Evolutionary conservation across 768 basidiomycete species (phyloP).

Genomic region (Gloeostereum incarnatum): DNA sequence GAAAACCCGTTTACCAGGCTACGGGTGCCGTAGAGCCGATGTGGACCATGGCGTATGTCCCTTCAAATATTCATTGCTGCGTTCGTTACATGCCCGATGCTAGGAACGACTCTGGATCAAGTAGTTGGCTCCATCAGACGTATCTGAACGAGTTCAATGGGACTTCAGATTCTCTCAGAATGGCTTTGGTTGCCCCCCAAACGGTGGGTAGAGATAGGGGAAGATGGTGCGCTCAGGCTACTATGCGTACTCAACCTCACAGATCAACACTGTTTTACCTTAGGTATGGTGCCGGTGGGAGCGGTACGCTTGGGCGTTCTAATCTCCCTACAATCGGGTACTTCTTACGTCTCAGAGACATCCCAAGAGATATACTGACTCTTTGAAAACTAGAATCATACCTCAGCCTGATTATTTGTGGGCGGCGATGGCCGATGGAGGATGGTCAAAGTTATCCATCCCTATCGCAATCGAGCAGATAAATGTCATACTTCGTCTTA

Average conservation of each 20-base stretch:
- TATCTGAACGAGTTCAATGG: constrained; percentile 19
- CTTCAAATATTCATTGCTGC: neutral
- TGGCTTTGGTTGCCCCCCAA: constrained; percentile 20
- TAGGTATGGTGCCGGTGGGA: constrained; percentile 21
- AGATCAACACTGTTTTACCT: neutral
- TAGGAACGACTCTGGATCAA: constrained; percentile 16
- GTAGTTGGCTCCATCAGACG: constrained; percentile 13
- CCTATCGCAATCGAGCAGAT: constrained; percentile 17
- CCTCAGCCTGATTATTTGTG: constrained; percentile 22
- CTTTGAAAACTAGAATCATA: constrained; percentile 15
- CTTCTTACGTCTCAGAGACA: neutral
- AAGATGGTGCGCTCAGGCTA: constrained; percentile 11
- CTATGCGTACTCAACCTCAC: neutral
- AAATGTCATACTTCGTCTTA: constrained; percentile 16
- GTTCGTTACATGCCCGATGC: neutral
- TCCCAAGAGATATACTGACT: too few relatives aligned
- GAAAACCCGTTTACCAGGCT: constrained; percentile 14
- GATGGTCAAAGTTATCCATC: constrained; percentile 19
- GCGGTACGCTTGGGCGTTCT: constrained; percentile 15
- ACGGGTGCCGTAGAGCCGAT: constrained; percentile 19
- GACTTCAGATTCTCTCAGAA: constrained; percentile 15
- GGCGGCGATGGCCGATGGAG: constrained; percentile 19
- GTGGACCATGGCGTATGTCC: constrained; percentile 22
- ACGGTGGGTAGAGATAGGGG: constrained; percentile 11
- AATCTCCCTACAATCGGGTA: constrained; percentile 20